Evolutionary conservation across 768 basidiomycete genomes (phyloP).

Genomic region (Pisolithus sp.): DNA sequence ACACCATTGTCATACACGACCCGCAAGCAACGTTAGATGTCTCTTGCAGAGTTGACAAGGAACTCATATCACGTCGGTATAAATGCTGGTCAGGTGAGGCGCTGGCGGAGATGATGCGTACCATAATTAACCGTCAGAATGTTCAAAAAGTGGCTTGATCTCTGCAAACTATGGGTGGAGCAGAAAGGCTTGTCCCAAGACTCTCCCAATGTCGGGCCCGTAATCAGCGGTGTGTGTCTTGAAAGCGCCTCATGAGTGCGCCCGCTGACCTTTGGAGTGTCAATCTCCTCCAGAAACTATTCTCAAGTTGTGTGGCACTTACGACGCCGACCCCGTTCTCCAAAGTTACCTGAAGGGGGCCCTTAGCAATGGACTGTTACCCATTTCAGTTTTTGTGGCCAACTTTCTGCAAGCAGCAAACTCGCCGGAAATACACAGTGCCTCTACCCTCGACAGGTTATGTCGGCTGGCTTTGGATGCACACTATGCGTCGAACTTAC

Average conservation of each 20-base stretch:
- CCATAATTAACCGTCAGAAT: slow-evolving; percentile 2
- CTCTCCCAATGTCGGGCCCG: slow-evolving; percentile 38
- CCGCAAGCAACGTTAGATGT: slow-evolving; percentile 37
- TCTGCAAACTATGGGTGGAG: slow-evolving; percentile 57
- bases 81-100: slow-evolving; percentile 53
- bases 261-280: background rate
- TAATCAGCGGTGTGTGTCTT: slow-evolving; percentile 49
- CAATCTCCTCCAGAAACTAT: slow-evolving; percentile 50
- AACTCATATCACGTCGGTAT: slow-evolving; percentile 72
- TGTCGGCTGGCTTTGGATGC: slow-evolving; percentile 59
- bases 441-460: slow-evolving; percentile 63
- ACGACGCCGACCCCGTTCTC: slow-evolving; percentile 66
- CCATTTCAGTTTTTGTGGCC: slow-evolving; percentile 53
- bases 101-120: background rate
- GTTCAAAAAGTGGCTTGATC: slow-evolving; percentile 55
- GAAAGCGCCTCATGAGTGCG: background rate
- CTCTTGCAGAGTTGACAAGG: slow-evolving; percentile 60
- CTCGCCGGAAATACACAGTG: slow-evolving; percentile 56
- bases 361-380: slow-evolving; percentile 48
- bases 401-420: slow-evolving; percentile 63
- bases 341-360: slow-evolving; percentile 59
- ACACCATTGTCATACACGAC: too few relatives aligned
- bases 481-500: slow-evolving; percentile 52
- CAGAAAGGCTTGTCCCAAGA: slow-evolving; percentile 38
- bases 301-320: slow-evolving; percentile 56